Evolutionary conservation across 192 early-diverging fungal species (phyloP), one percentile per base, ranked within the genome.

Genomic region (Coemansia sp.): DNA sequence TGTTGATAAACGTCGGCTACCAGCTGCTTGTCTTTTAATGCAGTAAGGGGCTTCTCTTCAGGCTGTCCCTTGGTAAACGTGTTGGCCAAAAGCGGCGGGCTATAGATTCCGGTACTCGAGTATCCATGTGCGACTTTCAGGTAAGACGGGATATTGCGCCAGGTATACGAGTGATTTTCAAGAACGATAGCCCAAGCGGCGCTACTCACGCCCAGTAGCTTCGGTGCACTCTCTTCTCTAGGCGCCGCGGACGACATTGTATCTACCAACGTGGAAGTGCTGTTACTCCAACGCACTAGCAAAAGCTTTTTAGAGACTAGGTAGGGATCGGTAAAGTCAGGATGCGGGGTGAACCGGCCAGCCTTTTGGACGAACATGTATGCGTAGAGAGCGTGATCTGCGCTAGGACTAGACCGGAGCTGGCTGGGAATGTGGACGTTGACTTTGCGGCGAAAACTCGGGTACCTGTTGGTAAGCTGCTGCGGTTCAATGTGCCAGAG

Each of bases 101-200:
- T 67, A 41, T 67, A 67, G 1, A 37, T 24, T 22, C 59, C 38
- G 18, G 18, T 40, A 32, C n/a, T 32, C 15, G 27, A 29, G 29
- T 30, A 6, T 32, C 29, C 27, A 15, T 56, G 15, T 1, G 53
- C 34, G 29, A 56, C 15, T 16, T 4, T 15, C 13, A 29, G 15
- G 53, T 16, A 13, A 16, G 53, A 34, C 10, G 53, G 53, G 7
- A 61, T 39, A 27, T 59, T 40, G 3, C n/a, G 10, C 53, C 30
- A 13, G 7, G 65, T 34, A 10, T 52, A 66, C 8, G 37, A 10
- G 39, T 66, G 65, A 27, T 66, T 59, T 22, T 66, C 65, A 12
- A 66, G 65, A 30, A 66, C 65, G 15, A 66, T 59, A 0, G 65
- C 65, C 65, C 65, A 66, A n/a, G 65, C 59, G 1, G 43, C 65